phyloP scores from a whole-genome alignment of 2,329 filamentous ascomycete species.

The Xylaria sp. region DNA sequence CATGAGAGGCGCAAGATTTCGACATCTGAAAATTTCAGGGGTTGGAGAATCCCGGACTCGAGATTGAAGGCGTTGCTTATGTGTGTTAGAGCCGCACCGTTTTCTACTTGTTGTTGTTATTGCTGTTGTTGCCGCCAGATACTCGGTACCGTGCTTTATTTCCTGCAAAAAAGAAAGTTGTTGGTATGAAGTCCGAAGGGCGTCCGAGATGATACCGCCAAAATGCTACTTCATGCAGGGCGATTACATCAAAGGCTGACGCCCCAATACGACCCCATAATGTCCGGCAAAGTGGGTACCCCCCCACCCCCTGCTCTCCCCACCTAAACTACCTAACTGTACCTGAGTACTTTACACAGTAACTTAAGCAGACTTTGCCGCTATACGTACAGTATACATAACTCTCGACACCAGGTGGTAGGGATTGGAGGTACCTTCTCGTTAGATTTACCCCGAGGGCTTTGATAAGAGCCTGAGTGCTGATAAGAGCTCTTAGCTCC shows the following conservation, averaged over 20 bases:
- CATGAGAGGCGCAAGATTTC: constrained; percentile 58
- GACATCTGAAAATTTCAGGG: background rate
- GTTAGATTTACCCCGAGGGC: too few relatives aligned
- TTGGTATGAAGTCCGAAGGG: background rate
- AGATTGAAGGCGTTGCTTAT: background rate
- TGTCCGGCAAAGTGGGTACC: background rate
- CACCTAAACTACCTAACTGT: background rate
- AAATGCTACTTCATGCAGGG: background rate
- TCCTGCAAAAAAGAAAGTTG: background rate
- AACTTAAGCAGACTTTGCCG: background rate
- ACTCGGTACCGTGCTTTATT: background rate
- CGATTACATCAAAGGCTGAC: constrained; percentile 14
- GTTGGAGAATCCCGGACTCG: background rate
- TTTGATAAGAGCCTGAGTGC: too few relatives aligned
- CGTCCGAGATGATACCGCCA: background rate
- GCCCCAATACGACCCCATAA: constrained; percentile 5
- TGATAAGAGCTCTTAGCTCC: too few relatives aligned
- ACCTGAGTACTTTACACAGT: background rate
- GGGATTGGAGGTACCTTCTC: too few relatives aligned
- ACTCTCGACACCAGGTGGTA: too few relatives aligned
- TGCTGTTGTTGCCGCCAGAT: background rate
- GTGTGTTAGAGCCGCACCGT: constrained; percentile 7
- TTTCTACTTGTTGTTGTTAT: background rate
- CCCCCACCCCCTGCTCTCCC: background rate
- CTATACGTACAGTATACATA: background rate